phyloP scores from a whole-genome alignment of 176 grass and related monocot genomes.

The Metroxylon sagu region DNA sequence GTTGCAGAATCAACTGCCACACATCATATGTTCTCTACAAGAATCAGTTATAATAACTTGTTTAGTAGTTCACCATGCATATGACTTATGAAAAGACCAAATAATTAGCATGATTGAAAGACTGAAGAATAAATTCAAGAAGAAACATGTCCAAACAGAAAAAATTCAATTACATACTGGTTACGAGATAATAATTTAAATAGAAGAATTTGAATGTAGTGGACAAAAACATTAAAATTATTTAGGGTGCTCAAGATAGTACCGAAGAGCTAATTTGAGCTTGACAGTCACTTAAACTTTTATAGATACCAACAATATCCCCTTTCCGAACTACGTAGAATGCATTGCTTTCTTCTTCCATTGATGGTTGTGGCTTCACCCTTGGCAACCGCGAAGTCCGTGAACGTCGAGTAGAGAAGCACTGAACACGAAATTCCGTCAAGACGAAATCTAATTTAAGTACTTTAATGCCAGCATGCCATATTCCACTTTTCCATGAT shows the following conservation, averaged over 20 bases:
- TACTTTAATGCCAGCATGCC: not conserved
- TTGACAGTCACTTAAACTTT: conserved; percentile 28
- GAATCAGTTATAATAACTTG: no score
- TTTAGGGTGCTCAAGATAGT: not conserved
- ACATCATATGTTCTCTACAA: no score
- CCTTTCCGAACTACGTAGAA: conserved; percentile 42
- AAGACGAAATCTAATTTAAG: conserved; percentile 13
- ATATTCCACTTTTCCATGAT: conserved; percentile 3
- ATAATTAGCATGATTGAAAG: no score
- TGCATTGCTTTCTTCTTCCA: conserved; percentile 14
- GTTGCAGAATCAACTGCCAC: no score
- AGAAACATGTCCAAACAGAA: no score
- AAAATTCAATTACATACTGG: no score
- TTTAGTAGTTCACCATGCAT: no score
- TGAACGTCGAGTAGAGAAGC: conserved; percentile 23
- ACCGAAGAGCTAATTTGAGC: conserved; percentile 41
- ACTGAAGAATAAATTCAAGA: no score
- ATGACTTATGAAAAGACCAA: no score
- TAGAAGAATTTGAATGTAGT: not conserved
- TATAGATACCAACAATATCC: conserved; percentile 20
- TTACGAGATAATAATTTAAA: not conserved
- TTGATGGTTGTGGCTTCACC: conserved; percentile 1
- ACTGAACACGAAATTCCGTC: not conserved
- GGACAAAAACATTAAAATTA: not conserved
- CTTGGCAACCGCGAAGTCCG: conserved; percentile 12